Evolutionary conservation across 1,284 basidiomycete genomes (phyloP).

Genomic region (Pyrrhoderma noxium): DNA sequence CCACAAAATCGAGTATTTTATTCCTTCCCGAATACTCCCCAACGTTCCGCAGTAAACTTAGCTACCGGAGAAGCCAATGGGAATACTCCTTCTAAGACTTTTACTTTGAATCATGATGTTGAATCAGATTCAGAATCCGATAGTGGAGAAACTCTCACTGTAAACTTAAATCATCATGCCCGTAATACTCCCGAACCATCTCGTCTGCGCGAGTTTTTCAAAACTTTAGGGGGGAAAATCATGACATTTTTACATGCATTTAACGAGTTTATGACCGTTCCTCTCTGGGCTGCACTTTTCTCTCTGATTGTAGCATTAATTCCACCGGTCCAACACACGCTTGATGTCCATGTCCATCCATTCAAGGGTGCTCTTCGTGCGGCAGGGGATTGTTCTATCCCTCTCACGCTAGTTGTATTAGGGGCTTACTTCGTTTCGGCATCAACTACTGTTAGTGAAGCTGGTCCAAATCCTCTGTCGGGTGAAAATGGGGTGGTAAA

Average conservation of each 20-base stretch:
- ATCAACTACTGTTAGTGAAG: slow-evolving; percentile 23
- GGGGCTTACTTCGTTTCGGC: slow-evolving; percentile 81
- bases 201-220: slow-evolving; percentile 27
- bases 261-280: slow-evolving; percentile 81
- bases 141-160: not conserved
- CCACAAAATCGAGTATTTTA: slow-evolving; percentile 2
- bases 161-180: not conserved
- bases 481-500: not conserved
- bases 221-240: slow-evolving; percentile 28
- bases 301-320: slow-evolving; percentile 80
- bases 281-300: slow-evolving; percentile 73
- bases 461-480: slow-evolving; percentile 34
- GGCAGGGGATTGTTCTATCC: slow-evolving; percentile 80
- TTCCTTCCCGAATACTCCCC: slow-evolving; percentile 15
- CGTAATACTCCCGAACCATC: slow-evolving; percentile 26
- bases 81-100: slow-evolving; percentile 2
- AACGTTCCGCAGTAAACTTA: slow-evolving; percentile 9
- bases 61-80: not conserved
- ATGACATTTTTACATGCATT: slow-evolving; percentile 35
- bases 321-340: slow-evolving; percentile 62
- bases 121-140: slow-evolving; percentile 3
- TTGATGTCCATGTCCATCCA: slow-evolving; percentile 57
- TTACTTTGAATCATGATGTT: not conserved
- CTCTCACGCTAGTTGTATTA: slow-evolving; percentile 84
- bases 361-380: slow-evolving; percentile 66